Conservation (phyloP, 129 eudicot genomes). For the Escallonia rubra region DNA sequence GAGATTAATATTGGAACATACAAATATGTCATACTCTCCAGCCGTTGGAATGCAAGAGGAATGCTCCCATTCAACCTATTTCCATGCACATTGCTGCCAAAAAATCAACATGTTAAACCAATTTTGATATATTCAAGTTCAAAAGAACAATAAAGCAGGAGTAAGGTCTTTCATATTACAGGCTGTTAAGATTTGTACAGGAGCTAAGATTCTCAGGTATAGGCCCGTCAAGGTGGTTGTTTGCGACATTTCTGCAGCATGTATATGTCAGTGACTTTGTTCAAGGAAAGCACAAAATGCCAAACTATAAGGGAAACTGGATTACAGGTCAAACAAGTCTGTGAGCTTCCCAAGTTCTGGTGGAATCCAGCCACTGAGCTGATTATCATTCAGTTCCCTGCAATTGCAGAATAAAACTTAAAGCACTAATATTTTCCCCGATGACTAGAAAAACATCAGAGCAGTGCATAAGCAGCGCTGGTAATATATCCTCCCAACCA, state of each 20-base stretch:
- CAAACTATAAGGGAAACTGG: constrained; percentile 1
- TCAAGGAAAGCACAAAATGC: not conserved
- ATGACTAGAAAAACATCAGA: not conserved
- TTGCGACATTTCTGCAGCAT: constrained; percentile 73
- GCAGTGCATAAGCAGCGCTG: not conserved
- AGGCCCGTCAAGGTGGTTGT: constrained; percentile 72
- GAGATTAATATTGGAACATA: constrained; percentile 32
- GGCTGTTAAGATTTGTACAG: constrained; percentile 93
- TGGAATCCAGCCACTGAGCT: constrained; percentile 77
- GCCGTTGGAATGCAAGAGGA: constrained; percentile 70
- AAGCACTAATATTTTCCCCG: not conserved
- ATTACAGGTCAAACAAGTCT: constrained; percentile 87
- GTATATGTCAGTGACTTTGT: not conserved
- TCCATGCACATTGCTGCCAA: constrained; percentile 73
- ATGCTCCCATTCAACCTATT: constrained; percentile 82
- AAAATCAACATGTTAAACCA: not conserved
- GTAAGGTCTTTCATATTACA: constrained; percentile 41
- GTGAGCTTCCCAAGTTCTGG: constrained; percentile 89
- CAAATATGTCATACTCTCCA: constrained; percentile 99
- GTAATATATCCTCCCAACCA: no score
- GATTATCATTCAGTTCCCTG: constrained; percentile 89
- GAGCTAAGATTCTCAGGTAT: constrained; percentile 89
- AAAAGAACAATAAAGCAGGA: not conserved
- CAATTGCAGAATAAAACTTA: not conserved
- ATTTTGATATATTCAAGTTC: not conserved